Percentiles rank a stretch among this genome's conserved stretches.
Conservation (phyloP, 306 rosid species). For the Malus domestica region DNA sequence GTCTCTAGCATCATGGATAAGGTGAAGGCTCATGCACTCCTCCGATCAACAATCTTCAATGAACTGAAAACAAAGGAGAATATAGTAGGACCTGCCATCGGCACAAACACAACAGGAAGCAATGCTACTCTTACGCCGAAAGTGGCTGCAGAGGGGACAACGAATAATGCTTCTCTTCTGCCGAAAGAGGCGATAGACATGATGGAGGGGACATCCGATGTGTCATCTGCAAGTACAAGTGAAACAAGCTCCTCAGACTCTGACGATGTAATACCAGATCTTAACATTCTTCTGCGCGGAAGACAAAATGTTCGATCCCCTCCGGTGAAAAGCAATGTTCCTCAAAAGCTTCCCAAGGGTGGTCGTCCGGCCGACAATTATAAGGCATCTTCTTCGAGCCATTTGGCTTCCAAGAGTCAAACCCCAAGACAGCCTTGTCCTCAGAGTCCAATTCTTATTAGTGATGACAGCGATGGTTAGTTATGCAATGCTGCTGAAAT, state of each 20-base stretch:
- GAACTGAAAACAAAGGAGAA: conserved; percentile 18
- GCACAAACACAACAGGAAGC: not conserved
- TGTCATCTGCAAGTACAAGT: conserved; percentile 36
- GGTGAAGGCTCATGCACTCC: not conserved
- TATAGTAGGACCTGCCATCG: conserved; percentile 3
- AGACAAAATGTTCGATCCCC: not conserved
- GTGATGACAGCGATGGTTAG: conserved; percentile 13
- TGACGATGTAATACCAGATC: not conserved
- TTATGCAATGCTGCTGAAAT: not conserved
- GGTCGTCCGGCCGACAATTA: not conserved
- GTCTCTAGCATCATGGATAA: conserved; percentile 4
- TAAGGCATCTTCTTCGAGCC: not conserved
- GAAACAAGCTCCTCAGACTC: conserved; percentile 45
- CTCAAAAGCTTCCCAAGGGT: not conserved
- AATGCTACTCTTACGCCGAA: conserved; percentile 12
- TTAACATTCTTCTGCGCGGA: not conserved
- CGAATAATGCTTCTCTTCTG: not conserved
- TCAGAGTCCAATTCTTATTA: not conserved
- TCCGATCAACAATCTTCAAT: conserved; percentile 1
- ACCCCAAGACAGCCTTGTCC: not conserved
- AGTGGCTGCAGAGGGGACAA: not conserved
- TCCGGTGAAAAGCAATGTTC: not conserved
- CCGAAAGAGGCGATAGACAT: not conserved
- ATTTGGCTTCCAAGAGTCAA: not conserved
- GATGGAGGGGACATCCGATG: conserved; percentile 12